Conservation (phyloP, 805 yeast genomes). For the Grigorovia humatica region DNA sequence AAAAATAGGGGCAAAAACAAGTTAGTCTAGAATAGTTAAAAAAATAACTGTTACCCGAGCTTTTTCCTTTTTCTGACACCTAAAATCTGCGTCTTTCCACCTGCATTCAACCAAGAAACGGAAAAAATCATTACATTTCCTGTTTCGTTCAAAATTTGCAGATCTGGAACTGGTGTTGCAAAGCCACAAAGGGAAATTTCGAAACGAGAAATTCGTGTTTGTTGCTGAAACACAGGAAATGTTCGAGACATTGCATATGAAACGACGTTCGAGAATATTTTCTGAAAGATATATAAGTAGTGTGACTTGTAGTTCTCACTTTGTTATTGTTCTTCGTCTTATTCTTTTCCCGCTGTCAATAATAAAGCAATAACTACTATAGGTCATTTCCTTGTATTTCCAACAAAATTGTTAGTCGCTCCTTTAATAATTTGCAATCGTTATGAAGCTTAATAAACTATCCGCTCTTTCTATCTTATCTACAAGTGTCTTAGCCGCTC, state of each 20-base stretch:
- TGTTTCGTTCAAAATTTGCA: not conserved
- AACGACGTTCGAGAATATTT: not conserved
- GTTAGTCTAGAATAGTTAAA: too few relatives aligned
- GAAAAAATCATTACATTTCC: not conserved
- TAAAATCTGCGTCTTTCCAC: too few relatives aligned
- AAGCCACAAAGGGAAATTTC: not conserved
- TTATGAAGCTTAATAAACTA: constrained; percentile 18
- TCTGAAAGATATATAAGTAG: not conserved
- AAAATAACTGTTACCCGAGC: too few relatives aligned
- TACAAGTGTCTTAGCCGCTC: constrained; percentile 14
- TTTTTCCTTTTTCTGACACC: too few relatives aligned
- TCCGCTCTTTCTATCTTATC: constrained; percentile 14
- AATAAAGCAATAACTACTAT: not conserved
- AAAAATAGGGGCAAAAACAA: too few relatives aligned
- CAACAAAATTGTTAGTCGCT: not conserved
- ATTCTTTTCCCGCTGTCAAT: not conserved
- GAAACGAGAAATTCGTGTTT: not conserved
- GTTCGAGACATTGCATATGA: not conserved
- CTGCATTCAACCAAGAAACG: not conserved
- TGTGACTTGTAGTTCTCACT: not conserved
- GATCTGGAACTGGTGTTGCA: not conserved
- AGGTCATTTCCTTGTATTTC: not conserved
- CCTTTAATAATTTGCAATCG: not conserved
- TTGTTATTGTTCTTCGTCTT: not conserved
- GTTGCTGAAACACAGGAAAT: not conserved